Percentiles rank a stretch among this genome's conserved stretches.
These are phyloP conservation scores for Amylocarpus encephaloides DNA, from an alignment of 2,329 filamentous ascomycete genomes.

Conservation along the genomic window DNA sequence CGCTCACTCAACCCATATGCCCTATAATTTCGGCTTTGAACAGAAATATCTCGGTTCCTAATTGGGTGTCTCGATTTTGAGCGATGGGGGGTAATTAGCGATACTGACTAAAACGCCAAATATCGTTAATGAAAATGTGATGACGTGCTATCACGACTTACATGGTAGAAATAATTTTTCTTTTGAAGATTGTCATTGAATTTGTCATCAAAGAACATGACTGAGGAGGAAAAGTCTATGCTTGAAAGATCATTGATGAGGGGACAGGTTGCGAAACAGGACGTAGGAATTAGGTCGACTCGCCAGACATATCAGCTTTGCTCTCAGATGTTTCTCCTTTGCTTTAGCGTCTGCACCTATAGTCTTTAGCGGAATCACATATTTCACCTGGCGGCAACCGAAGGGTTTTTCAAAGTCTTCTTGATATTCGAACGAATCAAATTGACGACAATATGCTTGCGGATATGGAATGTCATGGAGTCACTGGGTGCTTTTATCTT, in stretches of 20 bases:
- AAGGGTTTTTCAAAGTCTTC: not conserved
- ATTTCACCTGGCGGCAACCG: conserved; percentile 10
- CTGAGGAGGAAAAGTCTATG: conserved; percentile 8
- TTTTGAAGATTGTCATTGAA: conserved; percentile 18
- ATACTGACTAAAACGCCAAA: not conserved
- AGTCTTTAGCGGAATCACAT: conserved; percentile 25
- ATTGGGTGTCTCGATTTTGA: conserved; percentile 1
- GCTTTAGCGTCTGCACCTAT: conserved; percentile 28
- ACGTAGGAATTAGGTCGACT: conserved; percentile 1
- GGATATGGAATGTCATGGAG: not conserved
- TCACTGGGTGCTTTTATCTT: not conserved
- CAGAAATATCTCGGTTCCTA: not conserved
- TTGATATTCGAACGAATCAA: not conserved
- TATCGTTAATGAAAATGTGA: no score
- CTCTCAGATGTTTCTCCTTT: conserved; percentile 28
- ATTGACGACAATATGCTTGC: not conserved
- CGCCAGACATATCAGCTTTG: conserved; percentile 19
- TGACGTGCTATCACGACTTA: not conserved
- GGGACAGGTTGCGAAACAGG: conserved; percentile 4
- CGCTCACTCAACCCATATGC: conserved; percentile 77
- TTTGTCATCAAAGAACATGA: conserved; percentile 7
- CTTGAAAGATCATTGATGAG: conserved; percentile 4
- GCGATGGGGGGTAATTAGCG: not conserved
- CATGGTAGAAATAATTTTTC: conserved; percentile 12
- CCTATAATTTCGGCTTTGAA: conserved; percentile 17